Evolutionary conservation across 257 asterid genomes (phyloP).

Genomic region (Coffea canephora): DNA sequence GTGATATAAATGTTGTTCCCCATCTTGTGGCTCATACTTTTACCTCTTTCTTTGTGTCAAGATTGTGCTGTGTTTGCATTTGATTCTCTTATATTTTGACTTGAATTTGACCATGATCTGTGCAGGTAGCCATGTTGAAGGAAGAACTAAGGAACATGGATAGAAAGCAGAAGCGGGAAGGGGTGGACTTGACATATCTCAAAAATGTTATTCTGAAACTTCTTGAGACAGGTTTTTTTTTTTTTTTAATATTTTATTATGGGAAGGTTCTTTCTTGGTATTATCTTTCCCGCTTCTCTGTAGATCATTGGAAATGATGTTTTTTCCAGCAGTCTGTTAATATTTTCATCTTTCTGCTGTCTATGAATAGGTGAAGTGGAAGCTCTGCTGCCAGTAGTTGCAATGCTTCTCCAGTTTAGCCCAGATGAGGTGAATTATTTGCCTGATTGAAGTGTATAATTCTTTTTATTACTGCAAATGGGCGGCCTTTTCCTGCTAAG

Average conservation of each 20-base stretch:
- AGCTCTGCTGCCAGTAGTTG: conserved; percentile 90
- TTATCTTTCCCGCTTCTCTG: not conserved
- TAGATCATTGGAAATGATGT: not conserved
- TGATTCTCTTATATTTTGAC: not conserved
- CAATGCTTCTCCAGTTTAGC: conserved; percentile 98
- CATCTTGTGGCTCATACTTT: not conserved
- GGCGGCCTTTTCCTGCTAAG: conserved; percentile 1
- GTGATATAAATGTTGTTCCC: not conserved
- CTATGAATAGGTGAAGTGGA: conserved; percentile 82
- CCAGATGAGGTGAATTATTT: conserved; percentile 78
- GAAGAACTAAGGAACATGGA: conserved; percentile 95
- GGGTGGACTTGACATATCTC: conserved; percentile 96
- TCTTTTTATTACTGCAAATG: not conserved
- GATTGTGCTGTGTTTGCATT: not conserved
- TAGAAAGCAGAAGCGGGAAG: conserved; percentile 91
- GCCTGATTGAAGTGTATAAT: conserved; percentile 2
- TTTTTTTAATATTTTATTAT: not conserved
- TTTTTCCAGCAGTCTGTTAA: not conserved
- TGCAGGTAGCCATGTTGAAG: conserved; percentile 86
- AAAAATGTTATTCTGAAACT: conserved; percentile 90
- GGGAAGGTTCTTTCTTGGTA: not conserved
- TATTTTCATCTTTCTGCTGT: not conserved
- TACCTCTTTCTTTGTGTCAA: not conserved
- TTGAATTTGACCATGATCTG: conserved; percentile 23
- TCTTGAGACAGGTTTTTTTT: conserved; percentile 76